Evolutionary conservation across 164 flowering plant species (phyloP).

Genomic region (Tetrastigma voinierianum): DNA sequence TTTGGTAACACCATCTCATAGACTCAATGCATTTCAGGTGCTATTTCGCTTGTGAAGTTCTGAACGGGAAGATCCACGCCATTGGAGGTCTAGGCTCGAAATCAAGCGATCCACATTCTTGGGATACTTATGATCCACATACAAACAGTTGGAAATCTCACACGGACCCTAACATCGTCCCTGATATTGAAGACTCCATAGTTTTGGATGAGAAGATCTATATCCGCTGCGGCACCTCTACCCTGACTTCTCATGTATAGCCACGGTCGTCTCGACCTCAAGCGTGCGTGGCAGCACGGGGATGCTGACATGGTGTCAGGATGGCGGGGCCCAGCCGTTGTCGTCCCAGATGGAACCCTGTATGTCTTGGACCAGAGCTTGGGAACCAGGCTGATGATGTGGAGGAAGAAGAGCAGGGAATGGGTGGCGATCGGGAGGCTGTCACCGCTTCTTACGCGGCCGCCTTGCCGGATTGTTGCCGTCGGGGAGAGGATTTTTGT

Average conservation of each 20-base stretch:
- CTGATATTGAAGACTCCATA: slow-evolving; percentile 63
- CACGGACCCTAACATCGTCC: slow-evolving; percentile 45
- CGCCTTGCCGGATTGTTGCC: slow-evolving; percentile 78
- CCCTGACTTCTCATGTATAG: slow-evolving; percentile 32
- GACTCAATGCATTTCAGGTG: slow-evolving; percentile 45
- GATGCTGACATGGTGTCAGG: slow-evolving; percentile 62
- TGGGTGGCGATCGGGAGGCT: slow-evolving; percentile 74
- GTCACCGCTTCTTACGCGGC: slow-evolving; percentile 52
- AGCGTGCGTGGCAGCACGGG: slow-evolving; percentile 53
- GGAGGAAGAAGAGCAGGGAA: slow-evolving; percentile 50
- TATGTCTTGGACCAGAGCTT: slow-evolving; percentile 76
- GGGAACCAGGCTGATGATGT: slow-evolving; percentile 73
- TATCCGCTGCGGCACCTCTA: slow-evolving; percentile 45
- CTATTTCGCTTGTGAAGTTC: slow-evolving; percentile 61
- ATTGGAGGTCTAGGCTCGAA: slow-evolving; percentile 69
- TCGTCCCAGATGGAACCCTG: slow-evolving; percentile 54
- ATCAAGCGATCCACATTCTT: slow-evolving; percentile 49
- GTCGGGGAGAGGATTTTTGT: slow-evolving; percentile 61
- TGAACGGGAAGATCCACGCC: slow-evolving; percentile 56
- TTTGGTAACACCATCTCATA: not conserved
- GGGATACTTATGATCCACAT: slow-evolving; percentile 61
- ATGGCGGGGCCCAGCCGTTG: slow-evolving; percentile 82
- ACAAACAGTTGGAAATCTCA: slow-evolving; percentile 45
- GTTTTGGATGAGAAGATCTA: slow-evolving; percentile 68
- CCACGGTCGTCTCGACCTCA: slow-evolving; percentile 53